Base-by-base conservation (phyloP, 805 yeast species). In the Cyberlindnera xishuangbannaensis region DNA sequence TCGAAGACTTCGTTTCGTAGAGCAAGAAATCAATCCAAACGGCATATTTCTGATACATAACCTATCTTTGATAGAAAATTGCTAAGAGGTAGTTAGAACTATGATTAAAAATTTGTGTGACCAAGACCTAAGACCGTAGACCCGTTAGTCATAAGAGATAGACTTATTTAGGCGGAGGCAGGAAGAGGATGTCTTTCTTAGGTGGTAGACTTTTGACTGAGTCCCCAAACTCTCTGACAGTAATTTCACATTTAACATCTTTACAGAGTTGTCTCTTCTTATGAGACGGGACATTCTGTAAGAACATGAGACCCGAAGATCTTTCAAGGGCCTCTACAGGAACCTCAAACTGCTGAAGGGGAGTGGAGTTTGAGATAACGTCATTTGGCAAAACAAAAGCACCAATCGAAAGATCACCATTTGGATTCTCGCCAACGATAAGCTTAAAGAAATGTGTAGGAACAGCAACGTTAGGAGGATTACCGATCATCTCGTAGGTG, bases 381-480 rank as follows among this genome's bases (percentile, higher is more conserved):
- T 71, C 86, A 55, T 92, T 92, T 18, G 98, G 98, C 46, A 92
- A 58, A 11, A 92, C 96, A 63, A 92, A 92, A 0, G 97, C 96
- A 1, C 83, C 97, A 7, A 86, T 85, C 3, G 90, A 75, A 10
- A 85, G 62, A 3, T 47, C 51, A 22, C 56, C 58, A 14, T 48
- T 55, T 4, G 76, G 69, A 13, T 64, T 59, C 56, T 92, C 97
- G 7, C 92, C 97, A 29, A 92, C 84, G 35, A 92, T 64, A 39
- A 92, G 62, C 62, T 92, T 92, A 72, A 79, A 92, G 53, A 92
- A 92, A 58, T 92, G 98, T 0, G 98, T 92, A 17, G 98, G 98
- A 9, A 92, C 98, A 0, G 98, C 97, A 34, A 92, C 70, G 50
- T 75, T 84, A 31, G 98, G 97, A 9, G 98, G 98, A 48, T 86